These are phyloP conservation scores for Colletotrichum destructivum DNA, from an alignment of 2,329 filamentous ascomycete genomes.

Conservation along the genomic window DNA sequence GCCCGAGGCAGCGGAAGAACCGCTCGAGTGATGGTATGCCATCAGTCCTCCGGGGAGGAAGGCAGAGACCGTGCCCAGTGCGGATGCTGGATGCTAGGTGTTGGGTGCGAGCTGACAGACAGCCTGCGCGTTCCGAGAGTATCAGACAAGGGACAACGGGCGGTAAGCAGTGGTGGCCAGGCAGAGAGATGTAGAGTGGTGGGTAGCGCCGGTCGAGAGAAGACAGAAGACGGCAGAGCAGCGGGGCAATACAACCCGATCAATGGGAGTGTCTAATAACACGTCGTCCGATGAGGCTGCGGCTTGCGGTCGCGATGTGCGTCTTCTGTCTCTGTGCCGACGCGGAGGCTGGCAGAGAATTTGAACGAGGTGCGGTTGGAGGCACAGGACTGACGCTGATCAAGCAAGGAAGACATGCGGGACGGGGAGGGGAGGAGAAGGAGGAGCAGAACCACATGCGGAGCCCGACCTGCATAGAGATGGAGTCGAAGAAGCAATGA, in stretches of 20 bases:
- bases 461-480: constrained; percentile 39
- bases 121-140: background rate
- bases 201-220: constrained; percentile 4
- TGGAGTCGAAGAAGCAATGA: constrained; percentile 41
- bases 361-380: constrained; percentile 32
- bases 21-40: constrained; percentile 39
- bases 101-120: background rate
- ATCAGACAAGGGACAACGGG: background rate
- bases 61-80: background rate
- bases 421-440: constrained; percentile 39
- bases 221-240: constrained; percentile 10
- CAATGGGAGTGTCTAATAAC: constrained; percentile 40
- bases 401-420: constrained; percentile 42
- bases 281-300: constrained; percentile 32
- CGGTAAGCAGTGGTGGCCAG: background rate
- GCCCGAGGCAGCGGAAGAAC: constrained; percentile 40
- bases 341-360: constrained; percentile 32
- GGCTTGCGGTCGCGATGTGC: constrained; percentile 19
- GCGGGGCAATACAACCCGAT: constrained; percentile 20
- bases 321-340: constrained; percentile 29
- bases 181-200: background rate
- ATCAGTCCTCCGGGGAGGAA: constrained; percentile 28
- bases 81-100: background rate
- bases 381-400: constrained; percentile 38
- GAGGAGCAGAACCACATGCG: constrained; percentile 39